Evolutionary conservation across 2,329 filamentous ascomycete genomes (phyloP).

Genomic region (Monosporascus sp.): DNA sequence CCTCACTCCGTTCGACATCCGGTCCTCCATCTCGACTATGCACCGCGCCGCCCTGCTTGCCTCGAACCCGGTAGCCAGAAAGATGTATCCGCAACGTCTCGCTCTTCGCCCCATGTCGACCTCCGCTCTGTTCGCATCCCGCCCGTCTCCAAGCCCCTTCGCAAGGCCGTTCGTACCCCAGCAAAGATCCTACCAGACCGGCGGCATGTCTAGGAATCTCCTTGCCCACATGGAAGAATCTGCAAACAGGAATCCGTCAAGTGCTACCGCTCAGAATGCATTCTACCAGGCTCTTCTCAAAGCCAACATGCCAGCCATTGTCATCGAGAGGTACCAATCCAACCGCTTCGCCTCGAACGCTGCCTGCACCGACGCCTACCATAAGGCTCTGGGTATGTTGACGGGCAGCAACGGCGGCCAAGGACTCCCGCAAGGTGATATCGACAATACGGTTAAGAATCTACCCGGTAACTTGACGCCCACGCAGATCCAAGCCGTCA

Average conservation of each 20-base stretch:
- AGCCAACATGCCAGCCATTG: constrained; percentile 88
- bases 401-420: constrained; percentile 22
- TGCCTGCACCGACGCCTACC: constrained; percentile 72
- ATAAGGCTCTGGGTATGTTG: constrained; percentile 58
- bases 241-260: constrained; percentile 87
- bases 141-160: constrained; percentile 11
- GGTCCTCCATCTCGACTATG: constrained; percentile 26
- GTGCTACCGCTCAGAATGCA: constrained; percentile 81
- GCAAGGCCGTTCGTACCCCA: constrained; percentile 15
- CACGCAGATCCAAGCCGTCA: constrained; percentile 70
- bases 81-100: constrained; percentile 15
- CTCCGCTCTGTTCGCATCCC: constrained; percentile 11
- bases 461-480: constrained; percentile 42
- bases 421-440: constrained; percentile 20
- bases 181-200: constrained; percentile 36
- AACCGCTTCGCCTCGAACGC: constrained; percentile 78
- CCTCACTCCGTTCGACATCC: constrained; percentile 25
- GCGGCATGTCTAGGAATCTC: constrained; percentile 54
- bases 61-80: constrained; percentile 22
- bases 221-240: constrained; percentile 84
- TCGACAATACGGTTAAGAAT: constrained; percentile 24
- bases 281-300: constrained; percentile 90
- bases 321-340: constrained; percentile 84
- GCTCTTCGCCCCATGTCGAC: constrained; percentile 22
- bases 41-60: constrained; percentile 23